These are phyloP conservation scores for Neolentinus lepideus DNA, from an alignment of 1,284 basidiomycete genomes.

Conservation along the genomic window DNA sequence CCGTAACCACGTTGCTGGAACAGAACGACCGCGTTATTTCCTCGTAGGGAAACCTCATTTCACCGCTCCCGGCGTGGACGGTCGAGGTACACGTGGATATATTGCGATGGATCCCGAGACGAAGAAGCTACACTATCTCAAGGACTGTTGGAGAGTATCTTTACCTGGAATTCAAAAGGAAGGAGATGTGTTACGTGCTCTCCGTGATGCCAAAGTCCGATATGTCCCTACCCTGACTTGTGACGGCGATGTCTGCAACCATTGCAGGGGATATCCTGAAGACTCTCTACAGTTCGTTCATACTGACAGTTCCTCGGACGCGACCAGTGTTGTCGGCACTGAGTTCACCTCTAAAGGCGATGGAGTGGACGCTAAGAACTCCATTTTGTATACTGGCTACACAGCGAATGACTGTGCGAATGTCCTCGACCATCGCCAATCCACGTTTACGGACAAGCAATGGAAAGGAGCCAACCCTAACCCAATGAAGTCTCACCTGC, in stretches of 20 bases:
- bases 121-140: conserved; percentile 11
- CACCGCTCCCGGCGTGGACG: background rate
- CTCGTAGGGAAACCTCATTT: background rate
- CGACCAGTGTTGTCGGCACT: too few species aligned
- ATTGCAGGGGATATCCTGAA: too few species aligned
- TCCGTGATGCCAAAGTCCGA: conserved; percentile 6
- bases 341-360: too few species aligned
- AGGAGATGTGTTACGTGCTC: conserved; percentile 8
- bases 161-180: conserved; percentile 8
- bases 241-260: conserved; percentile 9
- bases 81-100: conserved; percentile 5
- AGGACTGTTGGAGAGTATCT: conserved; percentile 17
- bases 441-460: too few species aligned
- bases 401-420: too few species aligned
- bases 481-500: conserved; percentile 3
- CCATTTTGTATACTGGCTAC: too few species aligned
- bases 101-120: conserved; percentile 6
- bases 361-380: too few species aligned
- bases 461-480: too few species aligned
- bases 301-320: too few species aligned
- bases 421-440: too few species aligned
- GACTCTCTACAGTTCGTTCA: too few species aligned
- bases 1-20: background rate
- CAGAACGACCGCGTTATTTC: background rate
- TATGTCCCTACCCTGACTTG: conserved; percentile 9